phyloP scores from a whole-genome alignment of 768 basidiomycete species.

The Lentinula lateritia region DNA sequence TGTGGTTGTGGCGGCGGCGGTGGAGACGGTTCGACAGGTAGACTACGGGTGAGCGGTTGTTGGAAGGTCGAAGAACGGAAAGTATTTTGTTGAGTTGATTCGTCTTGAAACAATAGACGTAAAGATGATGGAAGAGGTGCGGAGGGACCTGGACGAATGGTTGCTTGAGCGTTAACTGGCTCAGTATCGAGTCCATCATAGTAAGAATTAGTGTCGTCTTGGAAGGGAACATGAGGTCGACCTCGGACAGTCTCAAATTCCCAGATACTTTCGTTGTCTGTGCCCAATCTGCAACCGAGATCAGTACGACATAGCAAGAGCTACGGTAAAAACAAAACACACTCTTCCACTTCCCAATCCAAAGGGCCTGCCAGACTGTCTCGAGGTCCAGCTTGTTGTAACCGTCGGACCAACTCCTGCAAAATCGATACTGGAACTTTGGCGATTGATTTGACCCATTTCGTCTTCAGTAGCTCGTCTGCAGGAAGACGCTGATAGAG shows the following conservation, averaged over 20 bases:
- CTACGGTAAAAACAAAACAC: conserved; percentile 12
- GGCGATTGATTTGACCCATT: conserved; percentile 80
- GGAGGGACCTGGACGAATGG: conserved; percentile 43
- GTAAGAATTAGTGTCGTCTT: conserved; percentile 15
- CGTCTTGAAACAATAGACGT: conserved; percentile 72
- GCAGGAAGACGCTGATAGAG: conserved; percentile 69
- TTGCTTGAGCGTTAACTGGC: conserved; percentile 27
- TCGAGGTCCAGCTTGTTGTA: conserved; percentile 71
- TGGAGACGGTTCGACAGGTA: conserved; percentile 9
- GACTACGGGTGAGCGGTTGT: conserved; percentile 18
- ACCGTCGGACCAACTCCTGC: conserved; percentile 75
- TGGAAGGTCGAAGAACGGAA: conserved; percentile 36
- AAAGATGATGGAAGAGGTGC: conserved; percentile 70
- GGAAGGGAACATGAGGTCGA: conserved; percentile 22
- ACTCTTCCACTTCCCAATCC: conserved; percentile 68
- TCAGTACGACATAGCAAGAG: neutral
- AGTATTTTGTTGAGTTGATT: conserved; percentile 29
- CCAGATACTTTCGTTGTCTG: conserved; percentile 47
- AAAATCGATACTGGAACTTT: conserved; percentile 65
- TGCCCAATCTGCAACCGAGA: conserved; percentile 8
- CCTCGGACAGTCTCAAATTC: conserved; percentile 72
- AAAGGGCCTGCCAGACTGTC: conserved; percentile 71
- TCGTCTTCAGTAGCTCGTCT: conserved; percentile 81
- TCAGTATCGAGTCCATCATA: conserved; percentile 15
- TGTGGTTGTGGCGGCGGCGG: conserved; percentile 19